phyloP scores from a whole-genome alignment of 371 early-diverging fungal genomes.

The Capniomyces stellatus region DNA sequence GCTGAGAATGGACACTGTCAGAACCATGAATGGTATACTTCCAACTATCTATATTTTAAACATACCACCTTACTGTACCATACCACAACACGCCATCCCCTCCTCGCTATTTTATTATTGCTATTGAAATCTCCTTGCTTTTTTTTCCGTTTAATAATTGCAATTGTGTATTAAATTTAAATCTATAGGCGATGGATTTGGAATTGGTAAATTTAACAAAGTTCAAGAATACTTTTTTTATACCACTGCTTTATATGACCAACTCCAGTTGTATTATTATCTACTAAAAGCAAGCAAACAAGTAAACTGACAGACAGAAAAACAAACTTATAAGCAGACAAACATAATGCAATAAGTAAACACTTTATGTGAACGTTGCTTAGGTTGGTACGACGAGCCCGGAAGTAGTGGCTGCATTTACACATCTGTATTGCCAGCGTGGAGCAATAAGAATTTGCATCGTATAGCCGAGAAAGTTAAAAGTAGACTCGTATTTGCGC shows the following conservation, averaged over 20 bases:
- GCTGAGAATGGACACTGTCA: constrained; percentile 38
- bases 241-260: not conserved
- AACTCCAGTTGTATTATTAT: not conserved
- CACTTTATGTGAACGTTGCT: too few relatives aligned
- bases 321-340: too few relatives aligned
- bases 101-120: too few relatives aligned
- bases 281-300: too few relatives aligned
- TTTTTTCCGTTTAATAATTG: not conserved
- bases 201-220: constrained; percentile 34
- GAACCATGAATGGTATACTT: constrained; percentile 47
- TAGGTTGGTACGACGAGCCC: constrained; percentile 44
- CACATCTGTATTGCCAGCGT: constrained; percentile 70
- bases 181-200: constrained; percentile 51
- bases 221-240: not conserved
- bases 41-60: not conserved
- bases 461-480: constrained; percentile 64
- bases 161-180: constrained; percentile 12
- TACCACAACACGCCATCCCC: not conserved
- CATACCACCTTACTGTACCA: not conserved
- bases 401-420: constrained; percentile 43
- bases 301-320: too few relatives aligned
- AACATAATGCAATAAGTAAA: too few relatives aligned
- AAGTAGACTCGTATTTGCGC: constrained; percentile 63
- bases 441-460: constrained; percentile 65
- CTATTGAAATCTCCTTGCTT: too few relatives aligned